A percentile compares a stretch with the other conserved stretches of the same genome.
phyloP scores from a whole-genome alignment of 2,329 filamentous ascomycete species.

The Alternaria incomplexa region DNA sequence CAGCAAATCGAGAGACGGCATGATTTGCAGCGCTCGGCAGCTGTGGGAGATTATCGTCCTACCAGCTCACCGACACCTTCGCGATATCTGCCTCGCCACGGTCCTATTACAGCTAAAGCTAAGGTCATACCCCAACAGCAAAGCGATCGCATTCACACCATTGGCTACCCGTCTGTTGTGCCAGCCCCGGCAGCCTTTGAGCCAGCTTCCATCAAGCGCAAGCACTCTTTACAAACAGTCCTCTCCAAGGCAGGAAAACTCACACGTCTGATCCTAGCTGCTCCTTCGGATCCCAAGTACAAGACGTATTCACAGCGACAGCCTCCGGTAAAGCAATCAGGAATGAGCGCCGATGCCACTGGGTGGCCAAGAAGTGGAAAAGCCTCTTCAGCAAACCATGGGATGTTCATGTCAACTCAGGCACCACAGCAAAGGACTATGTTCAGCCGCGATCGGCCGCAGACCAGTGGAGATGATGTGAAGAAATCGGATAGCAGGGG shows the following conservation, averaged over 20 bases:
- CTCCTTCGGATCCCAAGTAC: conserved; percentile 11
- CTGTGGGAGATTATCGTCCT: not conserved
- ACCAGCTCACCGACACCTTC: not conserved
- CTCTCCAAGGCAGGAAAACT: conserved; percentile 10
- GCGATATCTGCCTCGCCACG: not conserved
- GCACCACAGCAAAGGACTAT: not conserved
- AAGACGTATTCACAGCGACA: conserved; percentile 17
- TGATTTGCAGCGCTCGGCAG: not conserved
- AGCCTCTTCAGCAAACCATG: not conserved
- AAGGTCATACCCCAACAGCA: not conserved
- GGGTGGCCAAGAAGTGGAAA: not conserved
- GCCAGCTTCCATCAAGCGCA: not conserved
- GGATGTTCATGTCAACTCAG: not conserved
- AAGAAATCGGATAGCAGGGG: not conserved
- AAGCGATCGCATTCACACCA: not conserved
- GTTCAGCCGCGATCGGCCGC: not conserved
- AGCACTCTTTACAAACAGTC: not conserved
- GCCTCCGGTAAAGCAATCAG: not conserved
- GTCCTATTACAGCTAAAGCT: not conserved
- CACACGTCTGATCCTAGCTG: conserved; percentile 19
- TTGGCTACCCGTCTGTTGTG: not conserved
- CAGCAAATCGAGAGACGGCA: not conserved
- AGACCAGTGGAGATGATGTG: not conserved
- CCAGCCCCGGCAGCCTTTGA: not conserved
- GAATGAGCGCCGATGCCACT: conserved; percentile 1